Conservation (phyloP, 2,329 filamentous ascomycete genomes). For the Rhinocladiella similis region DNA sequence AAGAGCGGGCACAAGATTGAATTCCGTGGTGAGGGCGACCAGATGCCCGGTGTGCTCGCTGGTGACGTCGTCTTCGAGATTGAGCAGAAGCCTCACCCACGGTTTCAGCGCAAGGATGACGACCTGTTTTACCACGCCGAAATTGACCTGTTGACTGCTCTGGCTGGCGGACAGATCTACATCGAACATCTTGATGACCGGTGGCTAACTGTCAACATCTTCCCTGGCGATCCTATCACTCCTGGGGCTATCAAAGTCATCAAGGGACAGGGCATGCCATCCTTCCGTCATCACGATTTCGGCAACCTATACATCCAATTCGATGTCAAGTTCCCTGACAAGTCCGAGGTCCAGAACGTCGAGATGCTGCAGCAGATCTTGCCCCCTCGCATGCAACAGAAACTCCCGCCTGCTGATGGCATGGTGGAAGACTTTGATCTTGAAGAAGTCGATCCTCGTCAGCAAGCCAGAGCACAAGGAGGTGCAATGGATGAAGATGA, state of each 20-base stretch:
- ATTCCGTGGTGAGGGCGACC: slow-evolving; percentile 95
- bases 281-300: slow-evolving; percentile 87
- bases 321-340: slow-evolving; percentile 92
- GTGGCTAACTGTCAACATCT: slow-evolving; percentile 91
- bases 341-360: slow-evolving; percentile 68
- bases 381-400: slow-evolving; percentile 67
- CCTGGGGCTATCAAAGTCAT: slow-evolving; percentile 90
- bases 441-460: slow-evolving; percentile 75
- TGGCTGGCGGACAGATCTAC: slow-evolving; percentile 86
- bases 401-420: slow-evolving; percentile 72
- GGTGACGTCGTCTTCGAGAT: slow-evolving; percentile 99
- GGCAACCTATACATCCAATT: slow-evolving; percentile 98
- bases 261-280: slow-evolving; percentile 96
- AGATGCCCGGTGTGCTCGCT: slow-evolving; percentile 86
- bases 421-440: slow-evolving; percentile 91
- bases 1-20: slow-evolving; percentile 94
- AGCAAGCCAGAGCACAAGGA: slow-evolving; percentile 67
- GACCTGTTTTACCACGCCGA: slow-evolving; percentile 94
- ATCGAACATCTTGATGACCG: slow-evolving; percentile 97
- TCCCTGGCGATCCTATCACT: slow-evolving; percentile 90
- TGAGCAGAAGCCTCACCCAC: slow-evolving; percentile 95
- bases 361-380: slow-evolving; percentile 80
- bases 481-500: slow-evolving; percentile 71
- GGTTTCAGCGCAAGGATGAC: slow-evolving; percentile 95
- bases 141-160: slow-evolving; percentile 90